These are phyloP conservation scores for Lactarius vividus DNA, from an alignment of 768 basidiomycete genomes.

Conservation along the genomic window DNA sequence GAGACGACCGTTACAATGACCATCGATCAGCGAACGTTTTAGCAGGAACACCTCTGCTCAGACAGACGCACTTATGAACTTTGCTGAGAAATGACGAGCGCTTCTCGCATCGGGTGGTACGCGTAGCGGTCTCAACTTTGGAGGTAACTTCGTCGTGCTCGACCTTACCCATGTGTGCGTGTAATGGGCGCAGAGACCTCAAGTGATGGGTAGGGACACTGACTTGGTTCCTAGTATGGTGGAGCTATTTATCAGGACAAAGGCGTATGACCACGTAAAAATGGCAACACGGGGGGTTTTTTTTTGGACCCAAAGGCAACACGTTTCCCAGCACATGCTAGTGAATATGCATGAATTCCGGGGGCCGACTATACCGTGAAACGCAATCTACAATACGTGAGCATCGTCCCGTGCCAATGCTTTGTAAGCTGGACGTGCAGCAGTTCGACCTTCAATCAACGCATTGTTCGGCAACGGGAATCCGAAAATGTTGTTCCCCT, in stretches of 20 bases:
- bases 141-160: not conserved
- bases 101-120: not conserved
- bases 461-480: not conserved
- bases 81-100: not conserved
- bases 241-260: not conserved
- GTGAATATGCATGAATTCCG: not conserved
- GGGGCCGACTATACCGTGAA: no score
- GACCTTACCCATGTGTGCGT: not conserved
- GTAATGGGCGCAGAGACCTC: not conserved
- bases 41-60: no score
- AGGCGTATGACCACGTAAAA: not conserved
- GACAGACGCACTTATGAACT: constrained; percentile 6
- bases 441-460: no score
- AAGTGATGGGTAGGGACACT: not conserved
- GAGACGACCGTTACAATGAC: not conserved
- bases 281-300: not conserved
- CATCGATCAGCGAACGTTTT: not conserved
- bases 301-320: no score
- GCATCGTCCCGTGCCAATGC: no score
- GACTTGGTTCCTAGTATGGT: not conserved
- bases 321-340: no score
- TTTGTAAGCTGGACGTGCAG: no score
- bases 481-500: not conserved
- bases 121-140: constrained; percentile 10
- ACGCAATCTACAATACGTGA: no score